Percentiles rank a stretch among this genome's conserved stretches.
These are phyloP conservation scores for Sugiyamaella xylanicola DNA, from an alignment of 1,139 yeast species.

Conservation along the genomic window DNA sequence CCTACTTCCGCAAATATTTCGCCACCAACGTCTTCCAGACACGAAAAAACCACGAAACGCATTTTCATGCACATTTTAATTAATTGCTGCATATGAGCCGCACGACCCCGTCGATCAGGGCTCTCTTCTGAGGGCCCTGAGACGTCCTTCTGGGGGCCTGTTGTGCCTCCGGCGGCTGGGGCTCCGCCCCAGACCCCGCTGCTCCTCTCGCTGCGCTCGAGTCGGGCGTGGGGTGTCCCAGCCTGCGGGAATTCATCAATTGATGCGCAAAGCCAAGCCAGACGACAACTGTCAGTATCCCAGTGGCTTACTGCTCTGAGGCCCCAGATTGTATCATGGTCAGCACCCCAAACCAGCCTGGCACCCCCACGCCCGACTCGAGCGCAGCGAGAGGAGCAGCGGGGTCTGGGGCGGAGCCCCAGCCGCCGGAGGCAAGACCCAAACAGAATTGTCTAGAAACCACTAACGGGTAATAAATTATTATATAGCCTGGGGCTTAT, in stretches of 20 bases:
- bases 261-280: too few species aligned
- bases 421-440: background rate
- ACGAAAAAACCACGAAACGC: conserved; percentile 13
- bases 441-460: background rate
- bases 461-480: background rate
- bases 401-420: conserved; percentile 1
- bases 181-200: background rate
- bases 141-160: background rate
- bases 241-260: too few species aligned
- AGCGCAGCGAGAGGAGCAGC: background rate
- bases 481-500: conserved; percentile 2
- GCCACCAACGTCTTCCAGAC: background rate
- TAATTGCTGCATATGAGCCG: background rate
- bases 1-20: background rate
- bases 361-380: too few species aligned
- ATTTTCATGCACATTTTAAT: background rate
- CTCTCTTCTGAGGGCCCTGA: too few species aligned
- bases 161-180: conserved; percentile 1
- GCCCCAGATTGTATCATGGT: too few species aligned
- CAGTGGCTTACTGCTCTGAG: too few species aligned
- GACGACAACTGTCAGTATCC: too few species aligned
- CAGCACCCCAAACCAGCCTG: too few species aligned
- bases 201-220: background rate
- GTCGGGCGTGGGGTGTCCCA: background rate
- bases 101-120: background rate